Evolutionary conservation across 371 early-diverging fungal genomes (phyloP), one percentile per base, ranked within the genome.

Genomic region (Capillidium rhysosporum): DNA sequence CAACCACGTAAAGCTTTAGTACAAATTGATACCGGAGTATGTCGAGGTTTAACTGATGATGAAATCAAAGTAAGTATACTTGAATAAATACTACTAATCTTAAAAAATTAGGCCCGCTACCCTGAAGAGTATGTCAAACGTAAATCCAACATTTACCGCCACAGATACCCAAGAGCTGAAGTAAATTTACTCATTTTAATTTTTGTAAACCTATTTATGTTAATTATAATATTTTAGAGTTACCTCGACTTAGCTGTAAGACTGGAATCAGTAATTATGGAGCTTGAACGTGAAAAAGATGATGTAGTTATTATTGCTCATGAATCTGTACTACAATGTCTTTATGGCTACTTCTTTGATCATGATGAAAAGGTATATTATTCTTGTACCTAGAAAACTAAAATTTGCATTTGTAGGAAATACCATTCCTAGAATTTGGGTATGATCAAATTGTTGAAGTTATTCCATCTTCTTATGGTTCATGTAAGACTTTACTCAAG

Each of bases 1-100:
- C 40, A 52, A 23, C 52, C 52, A 2, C 39, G 52, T 24, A 52
- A 52, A 26, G 52, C 52, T 26, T 43, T 89, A 57, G 82, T 76
- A 54, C 92, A 89, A 55, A 58, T 90, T 39, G 82, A 89, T 63
- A 78, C 86, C 0, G 95, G 95, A 12, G 78, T 77, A 3, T 80
- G 80, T 58, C 90, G 90, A 61, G 86, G 80, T 29, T 57, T 91
- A 61, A 80, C 85, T 0, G 70, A 75, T 25, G 81, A 79, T n/a
- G 80, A 88, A 56, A 86, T 95, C 57, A 76, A 71, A 54, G 69
- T 68, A 58, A 44, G 54, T 23, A 1, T 38, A n/a, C n/a, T n/a
- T n/a, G n/a, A n/a, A n/a, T n/a, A n/a, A n/a, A n/a, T n/a, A n/a
- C n/a, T n/a, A n/a, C n/a, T n/a, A 46, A 10, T 40, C 9, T 54